A percentile compares a stretch with the other conserved stretches of the same genome.
These are phyloP conservation scores for Cubamyces sp. DNA, from an alignment of 768 basidiomycete genomes.

Conservation along the genomic window DNA sequence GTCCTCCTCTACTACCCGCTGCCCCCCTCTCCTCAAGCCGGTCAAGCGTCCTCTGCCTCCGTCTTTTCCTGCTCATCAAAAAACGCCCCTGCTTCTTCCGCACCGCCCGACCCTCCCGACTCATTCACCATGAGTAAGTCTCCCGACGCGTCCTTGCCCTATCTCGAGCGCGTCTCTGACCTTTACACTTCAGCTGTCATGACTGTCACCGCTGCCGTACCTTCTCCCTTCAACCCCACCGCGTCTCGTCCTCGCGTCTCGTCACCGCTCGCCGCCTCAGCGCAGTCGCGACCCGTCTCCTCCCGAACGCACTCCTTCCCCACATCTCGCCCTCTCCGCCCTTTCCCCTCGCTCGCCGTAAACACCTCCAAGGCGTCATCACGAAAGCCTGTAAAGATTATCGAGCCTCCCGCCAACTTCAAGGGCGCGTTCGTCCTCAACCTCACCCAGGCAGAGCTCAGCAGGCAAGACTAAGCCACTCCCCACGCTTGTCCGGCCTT, in stretches of 20 bases:
- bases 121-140: constrained; percentile 27
- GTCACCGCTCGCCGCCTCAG: constrained; percentile 62
- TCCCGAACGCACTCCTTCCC: constrained; percentile 60
- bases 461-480: constrained; percentile 57
- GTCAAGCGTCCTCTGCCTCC: not conserved
- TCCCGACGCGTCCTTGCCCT: constrained; percentile 65
- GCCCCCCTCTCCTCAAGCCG: constrained; percentile 3
- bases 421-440: constrained; percentile 73
- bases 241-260: constrained; percentile 45
- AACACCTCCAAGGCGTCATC: constrained; percentile 27
- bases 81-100: not conserved
- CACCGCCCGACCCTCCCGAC: not conserved
- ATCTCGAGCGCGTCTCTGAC: constrained; percentile 1
- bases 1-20: not conserved
- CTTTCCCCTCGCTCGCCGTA: constrained; percentile 66
- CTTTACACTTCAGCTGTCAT: constrained; percentile 28
- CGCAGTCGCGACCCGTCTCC: constrained; percentile 39
- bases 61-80: not conserved
- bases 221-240: constrained; percentile 27
- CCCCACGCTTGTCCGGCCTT: not conserved
- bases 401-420: constrained; percentile 77
- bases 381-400: constrained; percentile 68
- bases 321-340: constrained; percentile 74
- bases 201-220: constrained; percentile 25
- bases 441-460: constrained; percentile 82